A percentile compares a stretch with the other conserved stretches of the same genome.
These are phyloP conservation scores for Tarenaya hassleriana DNA, from an alignment of 345 rosid genomes.

Conservation along the genomic window DNA sequence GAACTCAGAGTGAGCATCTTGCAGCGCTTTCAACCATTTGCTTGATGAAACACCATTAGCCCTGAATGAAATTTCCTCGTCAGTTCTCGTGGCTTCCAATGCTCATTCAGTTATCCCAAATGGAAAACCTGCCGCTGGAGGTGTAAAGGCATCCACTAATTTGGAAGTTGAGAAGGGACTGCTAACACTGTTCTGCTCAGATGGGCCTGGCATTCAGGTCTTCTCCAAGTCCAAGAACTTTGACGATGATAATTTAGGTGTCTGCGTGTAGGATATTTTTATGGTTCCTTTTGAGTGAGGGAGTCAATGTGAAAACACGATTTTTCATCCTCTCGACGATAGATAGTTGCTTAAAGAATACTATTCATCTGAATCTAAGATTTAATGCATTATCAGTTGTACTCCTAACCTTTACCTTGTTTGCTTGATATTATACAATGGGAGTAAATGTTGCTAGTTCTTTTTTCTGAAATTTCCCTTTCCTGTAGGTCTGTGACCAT, in stretches of 20 bases:
- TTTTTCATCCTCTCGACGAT: neutral
- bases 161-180: slow-evolving; percentile 92
- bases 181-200: slow-evolving; percentile 74
- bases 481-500: slow-evolving; percentile 83
- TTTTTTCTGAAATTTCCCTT: slow-evolving; percentile 18
- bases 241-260: no score
- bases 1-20: slow-evolving; percentile 20
- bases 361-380: slow-evolving; percentile 3
- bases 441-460: slow-evolving; percentile 9
- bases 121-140: slow-evolving; percentile 67
- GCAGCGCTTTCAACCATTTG: slow-evolving; percentile 88
- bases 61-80: slow-evolving; percentile 79
- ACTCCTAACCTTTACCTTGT: slow-evolving; percentile 6
- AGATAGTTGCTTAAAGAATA: slow-evolving; percentile 11
- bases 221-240: slow-evolving; percentile 25
- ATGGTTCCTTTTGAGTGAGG: slow-evolving; percentile 5
- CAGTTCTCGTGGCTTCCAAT: slow-evolving; percentile 73
- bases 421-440: slow-evolving; percentile 11
- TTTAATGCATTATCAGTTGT: slow-evolving; percentile 9
- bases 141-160: slow-evolving; percentile 51
- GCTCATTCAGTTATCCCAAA: slow-evolving; percentile 52
- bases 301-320: slow-evolving; percentile 8
- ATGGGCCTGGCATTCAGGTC: slow-evolving; percentile 80
- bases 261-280: slow-evolving; percentile 14
- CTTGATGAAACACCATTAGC: slow-evolving; percentile 92